A percentile compares a stretch with the other conserved stretches of the same genome.
These are phyloP conservation scores for Lotus japonicus DNA, from an alignment of 306 rosid genomes.

Conservation along the genomic window DNA sequence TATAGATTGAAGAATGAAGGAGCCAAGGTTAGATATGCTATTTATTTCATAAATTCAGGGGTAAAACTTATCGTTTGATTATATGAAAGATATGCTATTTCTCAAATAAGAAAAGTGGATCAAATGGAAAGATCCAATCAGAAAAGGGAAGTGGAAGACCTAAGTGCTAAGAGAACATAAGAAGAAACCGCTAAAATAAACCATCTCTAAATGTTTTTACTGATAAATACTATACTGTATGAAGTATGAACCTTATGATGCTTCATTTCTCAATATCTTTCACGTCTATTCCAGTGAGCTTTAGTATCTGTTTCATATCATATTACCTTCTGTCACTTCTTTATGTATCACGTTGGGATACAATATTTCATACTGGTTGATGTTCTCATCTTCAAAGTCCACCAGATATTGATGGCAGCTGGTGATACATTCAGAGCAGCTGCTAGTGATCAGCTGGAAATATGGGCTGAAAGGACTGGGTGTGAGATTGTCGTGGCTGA, in stretches of 20 bases:
- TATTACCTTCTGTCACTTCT: not conserved
- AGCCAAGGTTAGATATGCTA: conserved; percentile 55
- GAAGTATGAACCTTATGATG: not conserved
- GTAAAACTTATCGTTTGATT: not conserved
- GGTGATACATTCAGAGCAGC: conserved; percentile 99
- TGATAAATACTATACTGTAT: not conserved
- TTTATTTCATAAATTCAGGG: not conserved
- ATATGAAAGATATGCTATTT: not conserved
- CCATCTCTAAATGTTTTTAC: not conserved
- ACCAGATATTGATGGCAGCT: conserved; percentile 88
- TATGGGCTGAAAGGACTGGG: conserved; percentile 96
- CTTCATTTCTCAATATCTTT: not conserved
- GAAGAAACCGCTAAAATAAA: not conserved
- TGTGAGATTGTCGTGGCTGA: conserved; percentile 93
- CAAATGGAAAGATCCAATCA: not conserved
- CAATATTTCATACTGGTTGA: conserved; percentile 7
- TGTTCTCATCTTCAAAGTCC: conserved; percentile 22
- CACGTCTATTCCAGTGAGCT: not conserved
- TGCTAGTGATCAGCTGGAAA: conserved; percentile 94
- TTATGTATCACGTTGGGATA: not conserved
- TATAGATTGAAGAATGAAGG: conserved; percentile 86
- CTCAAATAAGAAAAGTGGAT: not conserved
- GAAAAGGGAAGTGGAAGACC: not conserved
- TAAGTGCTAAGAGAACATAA: not conserved
- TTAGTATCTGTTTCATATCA: not conserved